A percentile compares a stretch with the other conserved stretches of the same genome.
Conservation (phyloP, 2,329 filamentous ascomycete genomes). For the Cadophora gregata region DNA sequence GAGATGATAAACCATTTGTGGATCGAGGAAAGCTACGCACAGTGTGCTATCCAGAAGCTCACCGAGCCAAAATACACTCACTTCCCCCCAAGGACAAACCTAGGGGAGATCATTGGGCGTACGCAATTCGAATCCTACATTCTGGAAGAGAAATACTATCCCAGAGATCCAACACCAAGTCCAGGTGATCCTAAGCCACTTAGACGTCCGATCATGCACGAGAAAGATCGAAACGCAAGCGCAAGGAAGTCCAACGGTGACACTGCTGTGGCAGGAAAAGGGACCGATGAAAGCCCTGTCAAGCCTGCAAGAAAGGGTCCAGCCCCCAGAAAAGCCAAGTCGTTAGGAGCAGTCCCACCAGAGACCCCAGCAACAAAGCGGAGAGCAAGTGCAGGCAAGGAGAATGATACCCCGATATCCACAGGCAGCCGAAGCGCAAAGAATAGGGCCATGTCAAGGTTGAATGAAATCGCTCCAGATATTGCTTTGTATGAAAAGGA, state of each 20-base stretch:
- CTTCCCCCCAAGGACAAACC: slow-evolving; percentile 87
- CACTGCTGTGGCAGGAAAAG: slow-evolving; percentile 22
- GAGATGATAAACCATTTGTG: slow-evolving; percentile 92
- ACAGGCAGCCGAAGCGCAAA: slow-evolving; percentile 87
- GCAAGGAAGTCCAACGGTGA: slow-evolving; percentile 25
- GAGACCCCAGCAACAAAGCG: slow-evolving; percentile 59
- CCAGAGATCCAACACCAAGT: slow-evolving; percentile 47
- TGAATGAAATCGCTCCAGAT: slow-evolving; percentile 81
- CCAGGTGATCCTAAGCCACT: slow-evolving; percentile 54
- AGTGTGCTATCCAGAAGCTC: slow-evolving; percentile 76
- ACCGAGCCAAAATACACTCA: slow-evolving; percentile 79
- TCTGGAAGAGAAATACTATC: slow-evolving; percentile 71
- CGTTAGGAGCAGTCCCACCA: slow-evolving; percentile 18
- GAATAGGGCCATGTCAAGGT: slow-evolving; percentile 75
- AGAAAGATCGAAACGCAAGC: slow-evolving; percentile 47
- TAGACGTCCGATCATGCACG: slow-evolving; percentile 53
- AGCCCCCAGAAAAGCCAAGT: slow-evolving; percentile 21
- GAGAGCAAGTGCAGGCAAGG: slow-evolving; percentile 68
- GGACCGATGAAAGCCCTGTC: slow-evolving; percentile 26
- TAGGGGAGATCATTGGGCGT: slow-evolving; percentile 91
- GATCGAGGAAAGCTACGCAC: slow-evolving; percentile 96
- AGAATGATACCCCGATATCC: slow-evolving; percentile 82
- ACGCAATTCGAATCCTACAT: slow-evolving; percentile 73
- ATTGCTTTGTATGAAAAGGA: slow-evolving; percentile 93
- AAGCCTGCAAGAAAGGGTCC: slow-evolving; percentile 21